Evolutionary conservation across 257 asterid genomes (phyloP).

Genomic region (Marsdenia floribunda): DNA sequence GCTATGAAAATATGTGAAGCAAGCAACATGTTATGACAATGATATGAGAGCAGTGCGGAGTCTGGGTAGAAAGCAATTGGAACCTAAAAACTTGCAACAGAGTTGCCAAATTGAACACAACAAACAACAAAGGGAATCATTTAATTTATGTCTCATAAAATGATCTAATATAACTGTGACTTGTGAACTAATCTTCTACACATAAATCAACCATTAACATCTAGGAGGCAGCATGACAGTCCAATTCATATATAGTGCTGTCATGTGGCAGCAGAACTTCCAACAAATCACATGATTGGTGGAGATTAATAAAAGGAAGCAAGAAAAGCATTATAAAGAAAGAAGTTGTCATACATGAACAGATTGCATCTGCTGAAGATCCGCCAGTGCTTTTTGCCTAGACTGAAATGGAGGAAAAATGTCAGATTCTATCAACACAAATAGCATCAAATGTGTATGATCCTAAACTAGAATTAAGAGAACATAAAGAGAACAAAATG

Average conservation of each 20-base stretch:
- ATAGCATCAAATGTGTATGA: neutral
- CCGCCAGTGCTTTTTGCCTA: conserved; percentile 87
- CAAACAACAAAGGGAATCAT: neutral
- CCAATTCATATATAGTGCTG: neutral
- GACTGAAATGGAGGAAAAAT: conserved; percentile 53
- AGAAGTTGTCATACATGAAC: conserved; percentile 58
- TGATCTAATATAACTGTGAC: neutral
- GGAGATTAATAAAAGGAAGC: neutral
- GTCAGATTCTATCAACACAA: conserved; percentile 7
- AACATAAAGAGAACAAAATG: neutral
- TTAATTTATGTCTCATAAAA: neutral
- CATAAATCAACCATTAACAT: neutral
- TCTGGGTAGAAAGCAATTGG: neutral
- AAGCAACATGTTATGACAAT: neutral
- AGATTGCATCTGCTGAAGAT: conserved; percentile 85
- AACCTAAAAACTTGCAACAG: neutral
- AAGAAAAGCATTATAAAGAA: conserved; percentile 1
- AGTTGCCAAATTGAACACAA: neutral
- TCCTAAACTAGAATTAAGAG: neutral
- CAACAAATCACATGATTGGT: neutral
- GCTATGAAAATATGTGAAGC: neutral
- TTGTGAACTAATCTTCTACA: neutral
- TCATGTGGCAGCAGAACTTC: neutral
- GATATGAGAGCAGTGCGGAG: neutral
- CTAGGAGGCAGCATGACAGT: neutral